These are phyloP conservation scores for Suhomyces canberraensis DNA, from an alignment of 805 yeast genomes.

Conservation along the genomic window DNA sequence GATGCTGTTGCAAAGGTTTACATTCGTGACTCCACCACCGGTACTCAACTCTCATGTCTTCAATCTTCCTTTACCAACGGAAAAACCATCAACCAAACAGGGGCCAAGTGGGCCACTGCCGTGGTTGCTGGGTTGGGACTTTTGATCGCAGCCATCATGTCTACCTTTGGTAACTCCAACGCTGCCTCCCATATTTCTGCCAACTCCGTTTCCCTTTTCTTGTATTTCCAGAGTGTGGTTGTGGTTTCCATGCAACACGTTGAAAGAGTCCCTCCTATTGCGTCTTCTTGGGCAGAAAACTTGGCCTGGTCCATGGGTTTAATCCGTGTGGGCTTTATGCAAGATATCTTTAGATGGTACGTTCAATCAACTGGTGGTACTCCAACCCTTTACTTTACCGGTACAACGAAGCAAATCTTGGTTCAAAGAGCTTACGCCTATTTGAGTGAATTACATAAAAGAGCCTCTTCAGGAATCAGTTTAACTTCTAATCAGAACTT, in stretches of 20 bases:
- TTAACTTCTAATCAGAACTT: constrained; percentile 52
- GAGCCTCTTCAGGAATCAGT: constrained; percentile 33
- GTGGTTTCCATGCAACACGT: constrained; percentile 83
- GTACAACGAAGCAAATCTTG: constrained; percentile 61
- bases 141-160: constrained; percentile 73
- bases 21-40: constrained; percentile 39
- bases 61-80: constrained; percentile 75
- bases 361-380: constrained; percentile 86
- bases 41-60: constrained; percentile 61
- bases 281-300: constrained; percentile 88
- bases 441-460: constrained; percentile 24
- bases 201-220: constrained; percentile 76
- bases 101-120: constrained; percentile 88
- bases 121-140: constrained; percentile 86
- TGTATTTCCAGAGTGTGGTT: constrained; percentile 86
- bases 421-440: constrained; percentile 62
- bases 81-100: constrained; percentile 64
- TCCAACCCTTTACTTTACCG: constrained; percentile 65
- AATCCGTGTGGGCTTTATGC: constrained; percentile 77
- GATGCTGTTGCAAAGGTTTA: constrained; percentile 71
- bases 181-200: constrained; percentile 90
- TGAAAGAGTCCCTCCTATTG: constrained; percentile 86
- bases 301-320: constrained; percentile 95
- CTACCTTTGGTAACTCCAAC: constrained; percentile 81
- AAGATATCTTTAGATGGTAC: constrained; percentile 78